phyloP scores from a whole-genome alignment of 306 rosid genomes.

The Vicia faba region DNA sequence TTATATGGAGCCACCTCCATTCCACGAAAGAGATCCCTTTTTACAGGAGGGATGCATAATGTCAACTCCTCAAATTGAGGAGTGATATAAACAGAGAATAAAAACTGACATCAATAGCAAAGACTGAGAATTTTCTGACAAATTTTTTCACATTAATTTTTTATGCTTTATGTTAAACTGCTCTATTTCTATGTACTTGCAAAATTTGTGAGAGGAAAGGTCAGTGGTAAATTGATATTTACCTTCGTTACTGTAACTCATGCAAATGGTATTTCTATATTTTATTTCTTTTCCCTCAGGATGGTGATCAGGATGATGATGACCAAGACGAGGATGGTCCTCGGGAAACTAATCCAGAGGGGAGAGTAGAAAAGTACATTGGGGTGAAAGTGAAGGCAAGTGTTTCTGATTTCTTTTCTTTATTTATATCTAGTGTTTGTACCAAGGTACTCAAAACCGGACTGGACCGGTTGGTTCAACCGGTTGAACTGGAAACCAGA shows the following conservation, averaged over 20 bases:
- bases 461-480: too few relatives aligned
- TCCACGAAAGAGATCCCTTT: not conserved
- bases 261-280: constrained; percentile 28
- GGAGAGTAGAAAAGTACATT: constrained; percentile 92
- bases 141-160: not conserved
- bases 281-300: constrained; percentile 55
- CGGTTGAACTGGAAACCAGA: too few relatives aligned
- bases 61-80: not conserved
- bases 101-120: not conserved
- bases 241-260: constrained; percentile 20
- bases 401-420: constrained; percentile 36
- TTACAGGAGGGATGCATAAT: not conserved
- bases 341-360: constrained; percentile 81
- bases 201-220: constrained; percentile 15
- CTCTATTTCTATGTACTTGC: constrained; percentile 23
- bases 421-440: constrained; percentile 17
- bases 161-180: constrained; percentile 9
- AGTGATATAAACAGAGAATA: not conserved
- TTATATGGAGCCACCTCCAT: not conserved
- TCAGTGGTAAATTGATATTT: not conserved
- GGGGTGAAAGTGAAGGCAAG: constrained; percentile 98
- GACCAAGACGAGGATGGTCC: constrained; percentile 83
- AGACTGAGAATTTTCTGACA: not conserved
- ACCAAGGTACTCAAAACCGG: not conserved
- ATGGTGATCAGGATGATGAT: constrained; percentile 83